A percentile compares a stretch with the other conserved stretches of the same genome.
Conservation (phyloP, 2,329 filamentous ascomycete genomes). For the Elsinoe fawcettii region DNA sequence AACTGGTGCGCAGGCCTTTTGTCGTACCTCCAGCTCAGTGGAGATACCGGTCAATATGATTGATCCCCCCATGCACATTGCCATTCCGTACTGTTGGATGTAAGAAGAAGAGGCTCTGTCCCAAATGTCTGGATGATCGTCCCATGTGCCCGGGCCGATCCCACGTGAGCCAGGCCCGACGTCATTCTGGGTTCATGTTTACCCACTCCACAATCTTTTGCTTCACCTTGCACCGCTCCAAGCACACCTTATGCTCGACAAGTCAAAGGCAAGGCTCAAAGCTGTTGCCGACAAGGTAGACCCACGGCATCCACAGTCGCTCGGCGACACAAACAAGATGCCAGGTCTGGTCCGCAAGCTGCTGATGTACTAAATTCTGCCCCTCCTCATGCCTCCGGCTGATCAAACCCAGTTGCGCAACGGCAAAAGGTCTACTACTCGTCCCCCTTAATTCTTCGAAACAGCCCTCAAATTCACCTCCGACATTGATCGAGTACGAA, state of each 20-base stretch:
- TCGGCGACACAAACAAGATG: constrained; percentile 44
- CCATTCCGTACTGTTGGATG: too few species aligned
- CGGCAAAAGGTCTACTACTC: constrained; percentile 73
- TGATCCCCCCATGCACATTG: too few species aligned
- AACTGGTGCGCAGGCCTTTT: too few species aligned
- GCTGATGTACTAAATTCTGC: constrained; percentile 46
- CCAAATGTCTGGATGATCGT: background rate
- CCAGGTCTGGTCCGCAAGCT: constrained; percentile 71
- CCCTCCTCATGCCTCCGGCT: background rate
- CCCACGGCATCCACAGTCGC: background rate
- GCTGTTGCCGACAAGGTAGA: background rate
- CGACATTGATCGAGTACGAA: constrained; percentile 64
- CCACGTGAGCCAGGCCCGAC: constrained; percentile 3
- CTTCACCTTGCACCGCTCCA: background rate
- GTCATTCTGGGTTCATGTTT: constrained; percentile 9
- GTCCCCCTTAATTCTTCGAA: constrained; percentile 57
- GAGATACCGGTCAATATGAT: too few species aligned
- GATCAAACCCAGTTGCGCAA: constrained; percentile 41
- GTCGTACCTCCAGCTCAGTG: too few species aligned
- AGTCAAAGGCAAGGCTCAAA: background rate
- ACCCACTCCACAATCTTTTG: background rate
- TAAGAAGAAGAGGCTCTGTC: background rate
- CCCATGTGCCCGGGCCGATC: background rate
- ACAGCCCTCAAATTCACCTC: constrained; percentile 41
- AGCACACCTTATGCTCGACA: background rate